Evolutionary conservation across 441 rosid species (phyloP).

Genomic region (Brassica balearica): DNA sequence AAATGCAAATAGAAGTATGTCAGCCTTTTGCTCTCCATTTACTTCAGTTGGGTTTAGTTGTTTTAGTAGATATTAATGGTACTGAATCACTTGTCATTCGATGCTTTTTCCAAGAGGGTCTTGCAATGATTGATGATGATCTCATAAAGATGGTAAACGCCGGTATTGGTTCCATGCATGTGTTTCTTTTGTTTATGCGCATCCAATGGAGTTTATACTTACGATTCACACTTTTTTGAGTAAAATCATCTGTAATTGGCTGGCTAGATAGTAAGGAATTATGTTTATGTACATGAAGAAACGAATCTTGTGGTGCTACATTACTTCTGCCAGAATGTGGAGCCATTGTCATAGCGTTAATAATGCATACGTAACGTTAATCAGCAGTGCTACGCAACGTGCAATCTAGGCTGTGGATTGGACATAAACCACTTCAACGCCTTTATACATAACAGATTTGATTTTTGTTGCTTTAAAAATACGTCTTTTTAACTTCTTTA

Average conservation of each 20-base stretch:
- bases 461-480: slow-evolving; percentile 13
- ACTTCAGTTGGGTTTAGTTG: too few relatives aligned
- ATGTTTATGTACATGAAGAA: neutral
- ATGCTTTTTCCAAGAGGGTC: too few relatives aligned
- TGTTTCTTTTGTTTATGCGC: too few relatives aligned
- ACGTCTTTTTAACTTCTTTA: neutral
- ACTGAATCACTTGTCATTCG: too few relatives aligned
- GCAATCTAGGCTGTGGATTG: neutral
- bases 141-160: too few relatives aligned
- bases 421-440: neutral
- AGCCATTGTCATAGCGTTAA: slow-evolving; percentile 2
- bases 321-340: neutral
- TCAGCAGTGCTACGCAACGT: neutral
- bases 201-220: too few relatives aligned
- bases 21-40: too few relatives aligned
- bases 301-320: neutral
- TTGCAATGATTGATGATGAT: too few relatives aligned
- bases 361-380: neutral
- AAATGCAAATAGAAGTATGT: too few relatives aligned
- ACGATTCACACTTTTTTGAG: neutral
- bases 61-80: too few relatives aligned
- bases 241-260: neutral
- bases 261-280: neutral
- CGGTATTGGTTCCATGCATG: too few relatives aligned
- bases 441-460: neutral